phyloP scores from a whole-genome alignment of 208 protist genomes.

The Trichomonas gallinae region DNA sequence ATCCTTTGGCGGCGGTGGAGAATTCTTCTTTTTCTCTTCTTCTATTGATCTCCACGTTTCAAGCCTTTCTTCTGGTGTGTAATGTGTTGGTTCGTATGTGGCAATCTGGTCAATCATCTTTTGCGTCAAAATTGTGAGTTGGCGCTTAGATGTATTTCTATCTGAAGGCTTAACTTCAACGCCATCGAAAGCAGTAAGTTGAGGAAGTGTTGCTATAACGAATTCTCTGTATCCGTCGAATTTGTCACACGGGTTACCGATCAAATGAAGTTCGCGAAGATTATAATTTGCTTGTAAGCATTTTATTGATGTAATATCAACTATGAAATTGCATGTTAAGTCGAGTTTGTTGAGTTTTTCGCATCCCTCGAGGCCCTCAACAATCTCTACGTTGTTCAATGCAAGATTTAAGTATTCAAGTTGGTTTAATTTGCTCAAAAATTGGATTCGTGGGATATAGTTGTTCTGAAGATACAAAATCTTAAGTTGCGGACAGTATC shows the following conservation, averaged over 20 bases:
- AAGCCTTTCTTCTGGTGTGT: conserved; percentile 7
- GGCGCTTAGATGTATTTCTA: conserved; percentile 64
- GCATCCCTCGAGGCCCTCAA: conserved; percentile 72
- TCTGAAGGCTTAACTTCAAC: conserved; percentile 60
- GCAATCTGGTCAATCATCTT: conserved; percentile 42
- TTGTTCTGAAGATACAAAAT: conserved; percentile 89
- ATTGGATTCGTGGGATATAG: conserved; percentile 75
- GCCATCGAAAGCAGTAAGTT: conserved; percentile 70
- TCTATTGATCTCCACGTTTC: conserved; percentile 23
- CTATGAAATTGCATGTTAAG: conserved; percentile 84
- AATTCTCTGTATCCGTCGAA: conserved; percentile 65
- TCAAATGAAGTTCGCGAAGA: conserved; percentile 67
- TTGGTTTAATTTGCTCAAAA: conserved; percentile 70
- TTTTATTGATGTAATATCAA: conserved; percentile 42
- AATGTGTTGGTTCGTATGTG: conserved; percentile 36
- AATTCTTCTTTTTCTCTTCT: conserved; percentile 51
- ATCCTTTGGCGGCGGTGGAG: conserved; percentile 31
- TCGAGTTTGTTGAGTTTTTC: conserved; percentile 79
- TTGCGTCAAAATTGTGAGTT: conserved; percentile 20
- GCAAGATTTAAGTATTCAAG: conserved; percentile 89
- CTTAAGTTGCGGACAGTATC: conserved; percentile 60
- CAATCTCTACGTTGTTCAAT: conserved; percentile 75
- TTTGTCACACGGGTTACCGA: conserved; percentile 75
- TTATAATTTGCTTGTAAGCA: conserved; percentile 58
- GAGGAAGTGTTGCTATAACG: conserved; percentile 67